Evolutionary conservation across 345 rosid species (phyloP), one percentile per base, ranked within the genome.

Genomic region (Laguncularia racemosa): DNA sequence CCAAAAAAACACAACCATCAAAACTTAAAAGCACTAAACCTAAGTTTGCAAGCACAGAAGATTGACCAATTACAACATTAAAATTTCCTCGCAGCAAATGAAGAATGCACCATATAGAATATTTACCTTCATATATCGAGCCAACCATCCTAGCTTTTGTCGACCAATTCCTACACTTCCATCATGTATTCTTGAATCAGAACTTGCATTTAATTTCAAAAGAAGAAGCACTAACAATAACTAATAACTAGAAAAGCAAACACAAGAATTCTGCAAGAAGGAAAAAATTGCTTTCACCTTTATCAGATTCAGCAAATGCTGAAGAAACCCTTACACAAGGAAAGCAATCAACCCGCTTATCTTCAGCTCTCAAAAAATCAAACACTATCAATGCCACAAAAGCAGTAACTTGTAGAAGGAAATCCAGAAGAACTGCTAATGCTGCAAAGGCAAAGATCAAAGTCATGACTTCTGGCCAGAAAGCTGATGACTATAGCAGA

Each of bases 331-430:
- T 89, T 58, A 80, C 50, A 59, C 98, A 92, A 52, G 98, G 98
- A 73, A 92, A 78, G 75, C 98, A 92, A 73, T 92, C 98, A 56
- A 89, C 71, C 58, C 97, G 79, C 72, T 71, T 79, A 72, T 67
- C 76, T 63, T 86, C 93, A 1, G 95, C 75, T 60, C 98, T 79
- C 77, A 68, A 64, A 67, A 86, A 84, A 82, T 92, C 98, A 50
- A 86, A 84, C 62, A 80, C 91, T 72, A 92, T 89, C 78, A 89
- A 75, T 28, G 98, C 92, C 66, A 89, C 98, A 73, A 92, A 92
- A 60, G 98, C 98, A 67, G 98, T 89, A 64, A 92, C 86, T 79
- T 92, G 96, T 51, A 92, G 88, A 60, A 92, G 83, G 70, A 92
- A 92, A 78, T 92, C 98, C 85, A 92, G 76, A 61, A 92, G 76